Evolutionary conservation across 2,329 filamentous ascomycete genomes (phyloP).

Genomic region (Aplosporella prunicola): DNA sequence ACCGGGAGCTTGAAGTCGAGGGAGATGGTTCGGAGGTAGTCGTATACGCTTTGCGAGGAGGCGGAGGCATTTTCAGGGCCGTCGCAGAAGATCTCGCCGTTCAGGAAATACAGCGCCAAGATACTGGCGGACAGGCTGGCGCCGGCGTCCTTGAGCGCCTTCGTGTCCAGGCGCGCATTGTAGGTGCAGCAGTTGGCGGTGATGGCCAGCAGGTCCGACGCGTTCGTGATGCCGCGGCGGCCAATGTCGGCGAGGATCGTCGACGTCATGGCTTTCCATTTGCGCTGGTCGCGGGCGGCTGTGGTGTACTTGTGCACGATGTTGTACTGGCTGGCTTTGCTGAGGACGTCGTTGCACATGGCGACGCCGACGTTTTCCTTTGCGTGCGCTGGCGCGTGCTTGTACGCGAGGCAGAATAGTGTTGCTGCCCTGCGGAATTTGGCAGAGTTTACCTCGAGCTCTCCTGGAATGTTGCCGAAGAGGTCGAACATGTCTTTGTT

Average conservation of each 20-base stretch:
- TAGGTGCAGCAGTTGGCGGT: conserved; percentile 13
- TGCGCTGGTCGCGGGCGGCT: not conserved
- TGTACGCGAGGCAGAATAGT: conserved; percentile 7
- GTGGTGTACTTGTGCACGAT: conserved; percentile 3
- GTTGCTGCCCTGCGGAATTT: conserved; percentile 11
- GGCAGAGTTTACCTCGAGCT: conserved; percentile 5
- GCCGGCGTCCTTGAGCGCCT: not conserved
- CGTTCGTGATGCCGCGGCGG: conserved; percentile 7
- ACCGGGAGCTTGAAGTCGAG: conserved; percentile 7
- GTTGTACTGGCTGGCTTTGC: conserved; percentile 2
- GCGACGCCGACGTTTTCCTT: not conserved
- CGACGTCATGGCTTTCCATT: conserved; percentile 7
- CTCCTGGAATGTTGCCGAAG: conserved; percentile 3
- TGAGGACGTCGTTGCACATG: not conserved
- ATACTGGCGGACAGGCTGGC: conserved; percentile 9
- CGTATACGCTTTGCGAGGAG: conserved; percentile 1
- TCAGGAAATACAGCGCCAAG: conserved; percentile 11
- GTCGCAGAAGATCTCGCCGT: conserved; percentile 13
- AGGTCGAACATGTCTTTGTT: not conserved
- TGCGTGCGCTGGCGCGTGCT: not conserved
- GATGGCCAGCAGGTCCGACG: conserved; percentile 11
- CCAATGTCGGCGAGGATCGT: conserved; percentile 10
- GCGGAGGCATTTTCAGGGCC: not conserved
- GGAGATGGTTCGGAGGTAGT: conserved; percentile 8
- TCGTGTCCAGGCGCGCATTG: conserved; percentile 7